These are phyloP conservation scores for Pseudopediastrum boryanum DNA, from an alignment of 139 green algal species.

Conservation along the genomic window DNA sequence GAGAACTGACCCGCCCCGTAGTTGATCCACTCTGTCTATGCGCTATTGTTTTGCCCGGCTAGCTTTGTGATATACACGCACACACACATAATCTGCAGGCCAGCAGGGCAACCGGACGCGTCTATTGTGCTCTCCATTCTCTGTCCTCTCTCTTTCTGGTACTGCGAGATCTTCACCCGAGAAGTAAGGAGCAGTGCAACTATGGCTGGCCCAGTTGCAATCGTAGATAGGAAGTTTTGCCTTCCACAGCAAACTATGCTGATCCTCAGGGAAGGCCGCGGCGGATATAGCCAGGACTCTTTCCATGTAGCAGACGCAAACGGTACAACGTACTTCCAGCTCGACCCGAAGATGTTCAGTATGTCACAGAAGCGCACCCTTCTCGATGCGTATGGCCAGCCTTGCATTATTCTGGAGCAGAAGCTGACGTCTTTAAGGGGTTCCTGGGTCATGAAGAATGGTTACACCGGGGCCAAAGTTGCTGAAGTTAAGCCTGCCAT, in stretches of 20 bases:
- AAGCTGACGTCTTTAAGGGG: background rate
- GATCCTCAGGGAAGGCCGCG: background rate
- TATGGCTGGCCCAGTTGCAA: too few relatives aligned
- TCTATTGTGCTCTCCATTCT: too few relatives aligned
- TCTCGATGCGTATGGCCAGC: background rate
- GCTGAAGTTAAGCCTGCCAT: conserved; percentile 12
- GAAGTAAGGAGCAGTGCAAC: too few relatives aligned
- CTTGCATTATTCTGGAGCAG: background rate
- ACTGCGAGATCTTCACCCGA: too few relatives aligned
- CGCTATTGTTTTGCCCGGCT: too few relatives aligned
- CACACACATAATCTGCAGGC: too few relatives aligned
- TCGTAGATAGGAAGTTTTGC: background rate
- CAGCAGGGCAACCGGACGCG: too few relatives aligned
- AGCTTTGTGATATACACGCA: too few relatives aligned
- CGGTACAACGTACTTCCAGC: background rate
- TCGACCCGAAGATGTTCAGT: background rate
- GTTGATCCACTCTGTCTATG: too few relatives aligned
- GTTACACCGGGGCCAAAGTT: background rate
- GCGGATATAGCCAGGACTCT: background rate
- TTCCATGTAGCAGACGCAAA: background rate
- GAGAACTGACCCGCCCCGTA: too few relatives aligned
- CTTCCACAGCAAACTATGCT: background rate
- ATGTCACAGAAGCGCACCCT: background rate
- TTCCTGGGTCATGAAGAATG: background rate
- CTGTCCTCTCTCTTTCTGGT: too few relatives aligned